Percentiles rank a stretch among this genome's conserved stretches.
Evolutionary conservation across 345 rosid species (phyloP).

Genomic region (Eucalyptus paniculata): DNA sequence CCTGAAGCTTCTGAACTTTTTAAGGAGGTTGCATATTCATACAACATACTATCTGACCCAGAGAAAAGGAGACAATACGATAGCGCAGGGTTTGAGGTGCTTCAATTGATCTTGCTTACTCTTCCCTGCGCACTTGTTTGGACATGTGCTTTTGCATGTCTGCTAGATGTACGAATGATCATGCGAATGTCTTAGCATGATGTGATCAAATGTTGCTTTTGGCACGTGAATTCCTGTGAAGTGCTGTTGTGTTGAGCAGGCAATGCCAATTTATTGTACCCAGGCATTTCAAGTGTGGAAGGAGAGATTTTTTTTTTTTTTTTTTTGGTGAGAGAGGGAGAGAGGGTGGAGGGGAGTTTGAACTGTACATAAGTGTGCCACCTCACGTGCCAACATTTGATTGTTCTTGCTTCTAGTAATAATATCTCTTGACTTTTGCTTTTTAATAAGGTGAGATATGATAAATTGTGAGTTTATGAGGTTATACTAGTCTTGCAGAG

Average conservation of each 20-base stretch:
- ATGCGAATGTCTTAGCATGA: background rate
- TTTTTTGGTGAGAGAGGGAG: background rate
- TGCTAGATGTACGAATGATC: background rate
- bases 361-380: background rate
- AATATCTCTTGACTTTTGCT: background rate
- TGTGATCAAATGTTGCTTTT: background rate
- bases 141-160: background rate
- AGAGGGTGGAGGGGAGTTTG: background rate
- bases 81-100: conserved; percentile 93
- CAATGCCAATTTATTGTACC: background rate
- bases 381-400: background rate
- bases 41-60: conserved; percentile 94
- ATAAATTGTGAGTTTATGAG: background rate
- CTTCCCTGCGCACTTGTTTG: background rate
- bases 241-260: background rate
- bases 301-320: background rate
- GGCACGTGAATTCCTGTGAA: background rate
- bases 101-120: background rate
- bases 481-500: background rate
- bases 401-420: background rate
- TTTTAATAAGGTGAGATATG: background rate
- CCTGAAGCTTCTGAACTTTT: conserved; percentile 96
- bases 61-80: conserved; percentile 98
- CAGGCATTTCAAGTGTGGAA: background rate
- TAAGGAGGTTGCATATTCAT: conserved; percentile 97